phyloP scores from a whole-genome alignment of 176 grass and related monocot genomes.

The Paspalum vaginatum region DNA sequence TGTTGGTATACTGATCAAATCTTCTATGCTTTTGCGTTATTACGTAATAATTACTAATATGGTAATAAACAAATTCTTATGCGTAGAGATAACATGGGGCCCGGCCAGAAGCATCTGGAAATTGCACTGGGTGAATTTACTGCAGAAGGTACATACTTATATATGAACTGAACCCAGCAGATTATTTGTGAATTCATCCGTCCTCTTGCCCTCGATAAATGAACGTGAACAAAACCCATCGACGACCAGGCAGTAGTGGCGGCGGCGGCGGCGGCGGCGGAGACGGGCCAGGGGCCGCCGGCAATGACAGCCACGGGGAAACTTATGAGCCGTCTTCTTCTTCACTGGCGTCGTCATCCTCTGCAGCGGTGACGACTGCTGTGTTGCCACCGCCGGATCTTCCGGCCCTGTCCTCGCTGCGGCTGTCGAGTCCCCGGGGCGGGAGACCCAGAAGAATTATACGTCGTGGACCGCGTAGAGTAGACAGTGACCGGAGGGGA shows the following conservation, averaged over 20 bases:
- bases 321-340: neutral
- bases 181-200: no score
- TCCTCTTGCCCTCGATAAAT: no score
- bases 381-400: neutral
- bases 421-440: neutral
- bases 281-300: neutral
- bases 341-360: neutral
- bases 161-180: no score
- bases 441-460: neutral
- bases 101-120: no score
- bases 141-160: no score
- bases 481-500: neutral
- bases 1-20: no score
- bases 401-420: constrained; percentile 1
- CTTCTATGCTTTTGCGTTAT: no score
- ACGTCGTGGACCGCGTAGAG: neutral
- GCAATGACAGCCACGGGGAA: neutral
- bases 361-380: neutral
- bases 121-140: no score
- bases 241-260: neutral
- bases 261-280: no score
- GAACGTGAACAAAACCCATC: neutral
- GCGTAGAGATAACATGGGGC: no score
- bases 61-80: no score
- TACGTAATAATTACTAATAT: no score